Conservation (phyloP, 805 yeast genomes). For the Yarrowia sp. region DNA sequence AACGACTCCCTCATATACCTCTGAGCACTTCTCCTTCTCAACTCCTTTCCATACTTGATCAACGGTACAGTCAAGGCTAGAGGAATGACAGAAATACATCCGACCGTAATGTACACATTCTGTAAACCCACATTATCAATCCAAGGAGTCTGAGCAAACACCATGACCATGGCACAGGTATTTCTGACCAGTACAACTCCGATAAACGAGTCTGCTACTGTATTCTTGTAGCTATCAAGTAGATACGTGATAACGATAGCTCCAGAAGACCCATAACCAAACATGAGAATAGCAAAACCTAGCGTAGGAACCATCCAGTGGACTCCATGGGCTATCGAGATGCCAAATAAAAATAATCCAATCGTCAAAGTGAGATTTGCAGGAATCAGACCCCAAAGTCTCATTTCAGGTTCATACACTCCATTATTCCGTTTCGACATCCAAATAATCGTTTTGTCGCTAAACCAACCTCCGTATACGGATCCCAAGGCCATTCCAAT, state of each 20-base stretch:
- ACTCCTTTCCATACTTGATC: background rate
- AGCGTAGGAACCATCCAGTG: background rate
- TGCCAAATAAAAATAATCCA: background rate
- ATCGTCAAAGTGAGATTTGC: background rate
- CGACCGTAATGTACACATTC: background rate
- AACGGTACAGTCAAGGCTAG: background rate
- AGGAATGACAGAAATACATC: background rate
- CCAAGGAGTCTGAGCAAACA: background rate
- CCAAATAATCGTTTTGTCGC: background rate
- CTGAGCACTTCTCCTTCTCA: background rate
- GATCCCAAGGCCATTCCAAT: background rate
- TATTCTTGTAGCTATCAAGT: background rate
- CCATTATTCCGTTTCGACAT: background rate
- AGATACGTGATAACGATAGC: background rate
- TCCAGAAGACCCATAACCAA: background rate
- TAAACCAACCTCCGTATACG: background rate
- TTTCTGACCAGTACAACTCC: background rate
- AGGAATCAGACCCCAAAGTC: background rate
- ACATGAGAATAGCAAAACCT: background rate
- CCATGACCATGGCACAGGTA: background rate
- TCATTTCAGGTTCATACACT: background rate
- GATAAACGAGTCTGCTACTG: background rate
- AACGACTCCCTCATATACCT: background rate
- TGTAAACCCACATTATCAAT: background rate
- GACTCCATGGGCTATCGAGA: background rate